Evolutionary conservation across 495 filamentous ascomycete genomes (phyloP), one percentile per base, ranked within the genome.

Genomic region (Daldinia grandis): DNA sequence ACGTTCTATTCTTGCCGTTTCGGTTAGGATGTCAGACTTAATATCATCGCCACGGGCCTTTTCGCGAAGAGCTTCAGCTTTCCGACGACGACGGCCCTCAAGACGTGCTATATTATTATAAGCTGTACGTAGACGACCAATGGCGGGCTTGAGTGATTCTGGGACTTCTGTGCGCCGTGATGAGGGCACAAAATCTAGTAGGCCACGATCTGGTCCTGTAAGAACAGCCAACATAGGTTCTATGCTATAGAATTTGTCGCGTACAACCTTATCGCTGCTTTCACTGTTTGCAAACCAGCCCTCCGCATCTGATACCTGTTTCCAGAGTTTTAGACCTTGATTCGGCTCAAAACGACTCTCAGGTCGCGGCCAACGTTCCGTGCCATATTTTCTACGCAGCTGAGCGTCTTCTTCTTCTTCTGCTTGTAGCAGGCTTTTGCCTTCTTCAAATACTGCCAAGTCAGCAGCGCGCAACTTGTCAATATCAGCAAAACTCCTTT

Each of bases 1-100:
- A 6, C 93, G 89, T 80, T 99, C 95, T 4, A 99, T 81, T 0
- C 92, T 88, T 19, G 91, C 90, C 1, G 95, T 88, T 81, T 98
- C 93, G 44, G 83, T 82, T 6, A 97, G 83, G 42, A 99, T 91
- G 44, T 90, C 91, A 1, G 85, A 81, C 86, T 91, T 96, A 72
- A 99, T 94, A 79, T 99, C 95, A 79, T 99, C 95, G 5, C 87
- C 84, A 37, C 91, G 91, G 17, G 88, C 90, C 74, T 95, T 96
- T 62, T 91, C 88, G 30, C 89, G 86, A 35, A 97, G 76, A 0
- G 85, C 80, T 70, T 97, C 92, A 33, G 93, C 89, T 68, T 92
- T 92, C 62, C 90, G 87, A 69, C 88, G 87, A 54, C 94, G 84
- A 47, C 92, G 83, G 61, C 88, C 92, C 74, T 98, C 93, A 17